A percentile compares a stretch with the other conserved stretches of the same genome.
These are phyloP conservation scores for Saccharomycopsis crataegensis DNA, from an alignment of 1,139 yeast genomes.

Conservation along the genomic window DNA sequence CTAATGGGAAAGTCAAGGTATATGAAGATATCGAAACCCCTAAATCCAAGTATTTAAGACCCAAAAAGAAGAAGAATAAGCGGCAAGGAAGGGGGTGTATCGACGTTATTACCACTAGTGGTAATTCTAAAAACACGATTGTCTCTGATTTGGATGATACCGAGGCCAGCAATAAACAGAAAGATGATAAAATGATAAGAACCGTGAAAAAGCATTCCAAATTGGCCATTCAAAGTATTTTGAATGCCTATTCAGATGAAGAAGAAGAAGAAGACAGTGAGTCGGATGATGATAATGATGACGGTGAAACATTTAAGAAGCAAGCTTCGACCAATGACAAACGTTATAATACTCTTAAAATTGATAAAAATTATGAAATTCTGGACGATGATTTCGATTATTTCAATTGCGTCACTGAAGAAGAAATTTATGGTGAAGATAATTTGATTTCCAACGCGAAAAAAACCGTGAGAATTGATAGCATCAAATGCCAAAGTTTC, in stretches of 20 bases:
- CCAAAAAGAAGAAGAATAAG: too few relatives aligned
- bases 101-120: too few relatives aligned
- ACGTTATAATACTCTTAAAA: not conserved
- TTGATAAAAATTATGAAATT: not conserved
- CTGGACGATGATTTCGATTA: not conserved
- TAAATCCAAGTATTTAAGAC: too few relatives aligned
- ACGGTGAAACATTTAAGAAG: too few relatives aligned
- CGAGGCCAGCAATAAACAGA: too few relatives aligned
- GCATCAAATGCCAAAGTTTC: slow-evolving; percentile 1
- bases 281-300: not conserved
- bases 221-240: slow-evolving; percentile 6
- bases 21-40: too few relatives aligned
- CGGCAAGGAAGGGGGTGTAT: too few relatives aligned
- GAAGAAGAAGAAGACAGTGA: not conserved
- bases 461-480: not conserved
- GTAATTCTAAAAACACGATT: too few relatives aligned
- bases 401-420: not conserved
- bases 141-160: too few relatives aligned
- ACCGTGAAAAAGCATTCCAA: not conserved
- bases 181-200: not conserved
- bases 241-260: slow-evolving; percentile 10
- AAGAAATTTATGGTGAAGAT: not conserved
- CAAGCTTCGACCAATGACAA: too few relatives aligned
- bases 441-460: not conserved
- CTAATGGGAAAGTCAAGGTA: not conserved